Evolutionary conservation across 345 rosid species (phyloP).

Genomic region (Tarenaya hassleriana): DNA sequence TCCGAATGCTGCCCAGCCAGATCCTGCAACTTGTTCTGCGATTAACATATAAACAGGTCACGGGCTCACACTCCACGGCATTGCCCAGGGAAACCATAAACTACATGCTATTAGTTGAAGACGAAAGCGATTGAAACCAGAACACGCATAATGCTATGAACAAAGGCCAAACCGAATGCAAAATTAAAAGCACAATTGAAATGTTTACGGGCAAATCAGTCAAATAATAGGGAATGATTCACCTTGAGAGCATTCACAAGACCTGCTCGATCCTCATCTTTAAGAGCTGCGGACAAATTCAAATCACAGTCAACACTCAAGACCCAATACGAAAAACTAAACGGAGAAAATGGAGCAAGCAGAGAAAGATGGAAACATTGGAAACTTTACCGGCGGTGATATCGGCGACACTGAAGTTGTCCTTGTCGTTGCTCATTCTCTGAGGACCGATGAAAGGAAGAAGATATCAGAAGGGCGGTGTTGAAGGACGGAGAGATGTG

Average conservation of each 20-base stretch:
- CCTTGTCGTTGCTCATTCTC: constrained; percentile 61
- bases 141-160: too few relatives aligned
- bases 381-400: constrained; percentile 57
- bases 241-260: constrained; percentile 87
- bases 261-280: constrained; percentile 65
- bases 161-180: not conserved
- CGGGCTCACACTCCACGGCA: too few relatives aligned
- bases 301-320: not conserved
- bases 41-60: not conserved
- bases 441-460: not conserved
- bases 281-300: constrained; percentile 42
- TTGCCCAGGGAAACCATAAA: not conserved
- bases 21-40: constrained; percentile 72
- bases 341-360: not conserved
- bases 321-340: not conserved
- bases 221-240: constrained; percentile 12
- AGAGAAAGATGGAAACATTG: not conserved
- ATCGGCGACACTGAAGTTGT: constrained; percentile 63
- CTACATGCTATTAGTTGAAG: not conserved
- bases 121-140: not conserved
- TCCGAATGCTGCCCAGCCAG: constrained; percentile 73
- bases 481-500: constrained; percentile 25
- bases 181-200: too few relatives aligned
- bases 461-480: too few relatives aligned
- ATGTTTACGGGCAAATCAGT: not conserved